Conservation (phyloP, 495 filamentous ascomycete species). For the Penicillium lagena region DNA sequence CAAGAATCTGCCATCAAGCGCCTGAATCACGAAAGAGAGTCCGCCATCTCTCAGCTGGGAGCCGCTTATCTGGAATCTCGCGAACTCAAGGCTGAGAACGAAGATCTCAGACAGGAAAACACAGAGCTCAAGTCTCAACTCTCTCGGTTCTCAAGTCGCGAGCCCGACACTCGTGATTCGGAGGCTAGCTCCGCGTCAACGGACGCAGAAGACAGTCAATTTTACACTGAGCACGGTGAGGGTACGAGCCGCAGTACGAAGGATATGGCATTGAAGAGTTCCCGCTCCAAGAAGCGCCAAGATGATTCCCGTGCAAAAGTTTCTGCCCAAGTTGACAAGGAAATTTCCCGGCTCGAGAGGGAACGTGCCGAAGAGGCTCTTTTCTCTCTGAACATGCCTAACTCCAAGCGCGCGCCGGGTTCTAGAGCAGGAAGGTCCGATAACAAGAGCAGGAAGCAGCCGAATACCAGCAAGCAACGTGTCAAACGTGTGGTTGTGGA, state of each 20-base stretch:
- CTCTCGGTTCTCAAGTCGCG: slow-evolving; percentile 15
- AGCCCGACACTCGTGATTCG: slow-evolving; percentile 25
- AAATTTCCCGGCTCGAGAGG: slow-evolving; percentile 36
- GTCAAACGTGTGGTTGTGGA: slow-evolving; percentile 39
- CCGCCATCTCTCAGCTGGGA: slow-evolving; percentile 56
- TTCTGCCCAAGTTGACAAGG: slow-evolving; percentile 36
- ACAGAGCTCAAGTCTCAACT: slow-evolving; percentile 39
- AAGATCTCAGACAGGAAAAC: slow-evolving; percentile 42
- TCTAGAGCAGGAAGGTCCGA: slow-evolving; percentile 16
- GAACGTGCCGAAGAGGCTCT: slow-evolving; percentile 41
- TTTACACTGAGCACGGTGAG: slow-evolving; percentile 28
- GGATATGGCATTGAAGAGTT: slow-evolving; percentile 28
- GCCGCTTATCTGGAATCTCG: slow-evolving; percentile 57
- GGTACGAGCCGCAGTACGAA: slow-evolving; percentile 26
- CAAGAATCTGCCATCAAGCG: slow-evolving; percentile 55
- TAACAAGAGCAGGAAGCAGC: slow-evolving; percentile 20
- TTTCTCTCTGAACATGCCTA: slow-evolving; percentile 34
- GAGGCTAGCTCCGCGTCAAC: slow-evolving; percentile 20
- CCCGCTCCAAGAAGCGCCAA: slow-evolving; percentile 23
- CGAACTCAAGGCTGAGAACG: slow-evolving; percentile 55
- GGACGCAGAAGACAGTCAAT: slow-evolving; percentile 28
- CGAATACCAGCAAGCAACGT: slow-evolving; percentile 40
- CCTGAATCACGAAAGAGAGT: slow-evolving; percentile 58
- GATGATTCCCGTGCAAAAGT: slow-evolving; percentile 30
- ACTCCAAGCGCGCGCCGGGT: slow-evolving; percentile 14